Conservation (phyloP, 805 yeast genomes). For the Sugiyamaella floridensis region DNA sequence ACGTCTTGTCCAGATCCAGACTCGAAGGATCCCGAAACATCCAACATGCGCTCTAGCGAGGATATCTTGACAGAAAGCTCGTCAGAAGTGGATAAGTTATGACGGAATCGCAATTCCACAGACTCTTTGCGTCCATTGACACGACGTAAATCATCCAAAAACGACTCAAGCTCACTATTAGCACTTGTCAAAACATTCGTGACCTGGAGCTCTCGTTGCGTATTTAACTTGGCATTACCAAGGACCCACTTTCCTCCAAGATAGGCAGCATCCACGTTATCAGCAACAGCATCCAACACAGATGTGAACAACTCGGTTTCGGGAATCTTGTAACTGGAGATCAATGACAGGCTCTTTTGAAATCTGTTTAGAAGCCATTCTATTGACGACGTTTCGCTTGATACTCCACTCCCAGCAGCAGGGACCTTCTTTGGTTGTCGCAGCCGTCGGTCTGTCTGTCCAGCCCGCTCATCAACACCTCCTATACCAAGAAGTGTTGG, state of each 20-base stretch:
- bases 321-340: neutral
- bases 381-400: conserved; percentile 15
- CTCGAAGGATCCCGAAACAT: neutral
- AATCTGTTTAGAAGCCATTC: neutral
- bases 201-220: neutral
- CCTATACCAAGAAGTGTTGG: conserved; percentile 74
- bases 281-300: neutral
- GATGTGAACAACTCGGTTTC: neutral
- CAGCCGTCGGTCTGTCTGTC: conserved; percentile 15
- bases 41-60: neutral
- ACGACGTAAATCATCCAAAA: neutral
- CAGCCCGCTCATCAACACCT: conserved; percentile 40
- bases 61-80: neutral
- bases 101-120: neutral
- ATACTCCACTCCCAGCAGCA: conserved; percentile 9
- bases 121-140: neutral
- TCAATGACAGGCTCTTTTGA: neutral
- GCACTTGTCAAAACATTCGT: neutral
- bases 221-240: neutral
- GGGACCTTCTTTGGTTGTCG: conserved; percentile 12
- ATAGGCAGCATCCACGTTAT: neutral
- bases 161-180: neutral
- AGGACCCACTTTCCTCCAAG: neutral
- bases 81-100: neutral
- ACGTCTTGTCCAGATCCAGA: neutral